Conservation (phyloP, 345 rosid genomes). For the Boechera stricta region DNA sequence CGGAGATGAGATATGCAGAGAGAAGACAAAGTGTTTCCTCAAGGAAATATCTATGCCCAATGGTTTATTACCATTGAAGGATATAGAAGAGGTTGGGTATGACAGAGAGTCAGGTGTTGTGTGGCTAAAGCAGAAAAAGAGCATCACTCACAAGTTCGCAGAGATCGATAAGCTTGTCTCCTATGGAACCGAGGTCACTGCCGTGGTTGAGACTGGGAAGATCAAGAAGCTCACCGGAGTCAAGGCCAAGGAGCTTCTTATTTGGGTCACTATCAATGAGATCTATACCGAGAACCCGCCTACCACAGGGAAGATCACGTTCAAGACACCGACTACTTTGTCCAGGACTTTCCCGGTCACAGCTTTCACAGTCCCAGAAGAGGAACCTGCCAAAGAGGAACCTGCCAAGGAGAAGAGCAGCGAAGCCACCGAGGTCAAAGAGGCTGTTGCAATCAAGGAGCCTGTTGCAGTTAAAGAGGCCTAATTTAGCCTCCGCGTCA, state of each 20-base stretch:
- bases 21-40: conserved; percentile 65
- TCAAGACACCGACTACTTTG: conserved; percentile 79
- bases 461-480: conserved; percentile 45
- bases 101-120: conserved; percentile 85
- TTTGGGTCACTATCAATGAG: conserved; percentile 72
- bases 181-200: conserved; percentile 85
- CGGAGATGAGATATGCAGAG: conserved; percentile 74
- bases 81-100: conserved; percentile 80
- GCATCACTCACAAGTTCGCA: conserved; percentile 76
- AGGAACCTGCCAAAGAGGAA: conserved; percentile 28
- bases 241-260: conserved; percentile 83
- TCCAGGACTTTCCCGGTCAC: conserved; percentile 69
- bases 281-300: conserved; percentile 57
- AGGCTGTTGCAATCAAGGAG: conserved; percentile 31
- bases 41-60: conserved; percentile 69
- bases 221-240: conserved; percentile 99
- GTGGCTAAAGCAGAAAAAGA: conserved; percentile 89
- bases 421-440: conserved; percentile 36
- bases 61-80: conserved; percentile 78
- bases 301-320: conserved; percentile 61
- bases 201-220: conserved; percentile 57
- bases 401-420: conserved; percentile 41
- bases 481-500: conserved; percentile 20
- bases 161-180: conserved; percentile 63
- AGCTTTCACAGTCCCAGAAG: conserved; percentile 66